Base-by-base conservation (phyloP, 2,329 filamentous ascomycete genomes). In the Allantophomopsis lycopodina region DNA sequence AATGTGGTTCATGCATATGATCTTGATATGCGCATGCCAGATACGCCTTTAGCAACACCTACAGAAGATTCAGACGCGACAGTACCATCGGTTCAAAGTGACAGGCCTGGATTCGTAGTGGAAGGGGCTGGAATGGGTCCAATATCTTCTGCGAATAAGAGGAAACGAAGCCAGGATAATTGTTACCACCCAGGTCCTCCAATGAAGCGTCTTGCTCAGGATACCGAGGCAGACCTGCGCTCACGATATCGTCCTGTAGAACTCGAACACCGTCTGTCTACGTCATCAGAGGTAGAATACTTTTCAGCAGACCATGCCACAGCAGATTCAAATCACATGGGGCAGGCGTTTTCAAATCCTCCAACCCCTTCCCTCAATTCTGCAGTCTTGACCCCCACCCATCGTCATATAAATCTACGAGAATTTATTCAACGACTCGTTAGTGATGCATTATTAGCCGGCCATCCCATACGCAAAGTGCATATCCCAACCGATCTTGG, bases 1-100 rank as follows among this genome's bases (percentile, higher is more conserved):
- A 84, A 84, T 48, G 78, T 84, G 14, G 79, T 84, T 8, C 77
- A 83, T 56, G 79, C 79, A 11, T 83, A 83, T 49, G 79, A 83
- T 51, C 71, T 83, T 57, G 79, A 83, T 51, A 80, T 83, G 76
- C 73, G 79, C 48, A 68, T 84, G 33, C 79, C 79, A n/a, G 74
- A 79, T 45, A 74, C 70, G 11, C 73, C 71, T 7, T 56, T 56
- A 11, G 46, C 48, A 5, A 28, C 23, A 8, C 44, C 48, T 5
- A 46, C 44, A 18, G 46, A 48, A 13, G 45, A 50, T 20, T 28
- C 39, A 4, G 34, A 35, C 8, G 43, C 41, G 35, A 35, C 21
- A 12, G 38, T 43, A 35, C 36, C 18, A 11, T 40, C 14, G 31
- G 23, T 33, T 31, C 18, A 32, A 36, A 17, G 35, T 37, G 15